Evolutionary conservation across 495 filamentous ascomycete genomes (phyloP).

Genomic region (Geoglossum glabrum): DNA sequence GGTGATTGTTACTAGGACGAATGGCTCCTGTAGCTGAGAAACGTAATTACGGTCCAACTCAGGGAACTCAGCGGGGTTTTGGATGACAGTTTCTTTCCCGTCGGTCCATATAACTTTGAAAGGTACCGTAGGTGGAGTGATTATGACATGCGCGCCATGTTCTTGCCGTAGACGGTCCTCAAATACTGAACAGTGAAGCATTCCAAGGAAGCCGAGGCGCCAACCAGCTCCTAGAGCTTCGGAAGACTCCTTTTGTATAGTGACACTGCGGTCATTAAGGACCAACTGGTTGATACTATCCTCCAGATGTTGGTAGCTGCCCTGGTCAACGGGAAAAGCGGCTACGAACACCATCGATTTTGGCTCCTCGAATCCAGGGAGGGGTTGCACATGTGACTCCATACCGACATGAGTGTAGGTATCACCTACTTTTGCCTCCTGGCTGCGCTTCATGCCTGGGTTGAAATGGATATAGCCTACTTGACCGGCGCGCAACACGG

Average conservation of each 20-base stretch:
- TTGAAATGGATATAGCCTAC: conserved; percentile 95
- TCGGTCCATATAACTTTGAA: conserved; percentile 64
- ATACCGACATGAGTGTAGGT: conserved; percentile 75
- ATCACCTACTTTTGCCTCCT: conserved; percentile 90
- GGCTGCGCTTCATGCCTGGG: conserved; percentile 88
- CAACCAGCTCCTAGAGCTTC: conserved; percentile 88
- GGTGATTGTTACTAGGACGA: conserved; percentile 69
- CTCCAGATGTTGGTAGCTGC: conserved; percentile 68
- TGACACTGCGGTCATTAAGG: conserved; percentile 88
- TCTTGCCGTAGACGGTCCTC: conserved; percentile 92
- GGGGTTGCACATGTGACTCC: conserved; percentile 55
- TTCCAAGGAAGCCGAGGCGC: conserved; percentile 87
- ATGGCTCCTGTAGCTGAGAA: conserved; percentile 61
- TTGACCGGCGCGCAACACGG: conserved; percentile 65
- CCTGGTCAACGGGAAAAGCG: conserved; percentile 79
- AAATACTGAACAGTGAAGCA: conserved; percentile 91
- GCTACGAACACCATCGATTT: conserved; percentile 98
- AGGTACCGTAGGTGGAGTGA: conserved; percentile 87
- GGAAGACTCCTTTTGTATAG: conserved; percentile 78
- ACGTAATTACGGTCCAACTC: conserved; percentile 36
- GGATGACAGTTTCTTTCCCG: conserved; percentile 52
- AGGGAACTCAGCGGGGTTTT: conserved; percentile 73
- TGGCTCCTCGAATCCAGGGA: conserved; percentile 89
- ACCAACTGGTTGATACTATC: conserved; percentile 89
- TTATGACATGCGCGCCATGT: conserved; percentile 87